Evolutionary conservation across 352 stramenopile species (phyloP), one percentile per base, ranked within the genome.

Genomic region (Phytophthora foliorum): DNA sequence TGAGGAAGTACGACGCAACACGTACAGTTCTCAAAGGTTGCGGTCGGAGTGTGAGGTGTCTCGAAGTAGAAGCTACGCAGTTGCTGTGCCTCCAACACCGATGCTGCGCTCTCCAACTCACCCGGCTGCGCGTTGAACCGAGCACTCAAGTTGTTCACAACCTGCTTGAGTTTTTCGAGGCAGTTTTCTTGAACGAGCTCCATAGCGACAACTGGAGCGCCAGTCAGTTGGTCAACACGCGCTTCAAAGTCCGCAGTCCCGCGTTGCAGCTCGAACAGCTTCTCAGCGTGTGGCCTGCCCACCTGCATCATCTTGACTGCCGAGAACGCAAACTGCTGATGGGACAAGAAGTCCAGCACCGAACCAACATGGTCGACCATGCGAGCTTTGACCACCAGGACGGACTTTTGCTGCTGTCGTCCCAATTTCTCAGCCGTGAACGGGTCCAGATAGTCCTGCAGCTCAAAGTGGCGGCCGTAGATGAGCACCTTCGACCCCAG

Each of bases 1-100:
- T 98, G 96, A 6, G 94, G 95, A 52, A 97, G 86, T 7, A 99
- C 87, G 5, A 98, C 85, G 45, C 92, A 97, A 68, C 91, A 98
- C 1, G 93, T 98, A 62, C 92, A 98, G 75, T 88, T 90, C 54
- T 96, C 85, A 32, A 93, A 93, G 0, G 77, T 91, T 2, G 92
- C 92, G 0, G 91, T 97, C 11, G 72, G 41, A 9, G 57, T 53
- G n/a, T 91, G 82, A 11, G 44, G 58, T 2, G 72, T 82, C 56
- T 90, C 78, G 36, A 91, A 87, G 70, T 88, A 91, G 53, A 90
- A 91, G 50, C 79, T 74, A 21, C 74, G 78, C 22, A 86, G 74
- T 21, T 81, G 77, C 62, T 94, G 81, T 10, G 76, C 69, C 16
- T 94, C 84, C 6, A 89, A 53, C 38, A 86, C 74, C 1, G 79